phyloP scores from a whole-genome alignment of 2,329 filamentous ascomycete genomes.

The Cryphonectria naterciae region DNA sequence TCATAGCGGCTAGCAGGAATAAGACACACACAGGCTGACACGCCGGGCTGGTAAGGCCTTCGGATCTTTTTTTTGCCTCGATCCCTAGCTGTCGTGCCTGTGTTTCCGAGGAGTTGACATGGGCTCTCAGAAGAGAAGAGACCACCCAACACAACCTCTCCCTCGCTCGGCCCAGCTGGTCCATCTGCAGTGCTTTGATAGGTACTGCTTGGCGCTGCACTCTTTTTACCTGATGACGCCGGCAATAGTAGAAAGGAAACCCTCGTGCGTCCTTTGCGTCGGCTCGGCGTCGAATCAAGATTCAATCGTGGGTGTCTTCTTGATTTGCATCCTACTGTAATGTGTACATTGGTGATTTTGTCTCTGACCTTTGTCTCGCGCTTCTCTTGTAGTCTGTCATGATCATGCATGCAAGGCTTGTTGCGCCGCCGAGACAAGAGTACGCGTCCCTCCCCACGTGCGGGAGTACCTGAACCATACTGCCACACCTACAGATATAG shows the following conservation, averaged over 20 bases:
- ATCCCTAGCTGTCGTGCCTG: not conserved
- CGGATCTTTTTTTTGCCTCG: not conserved
- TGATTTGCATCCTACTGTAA: not conserved
- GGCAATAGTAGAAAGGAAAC: not conserved
- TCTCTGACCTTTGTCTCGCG: not conserved
- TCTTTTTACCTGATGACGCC: not conserved
- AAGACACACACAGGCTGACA: not conserved
- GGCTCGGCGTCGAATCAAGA: not conserved
- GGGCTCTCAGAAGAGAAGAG: not conserved
- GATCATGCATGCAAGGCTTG: not conserved
- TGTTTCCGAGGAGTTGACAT: not conserved
- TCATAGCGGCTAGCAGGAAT: not conserved
- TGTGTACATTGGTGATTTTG: not conserved
- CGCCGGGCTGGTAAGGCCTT: not conserved
- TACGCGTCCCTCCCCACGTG: not conserved
- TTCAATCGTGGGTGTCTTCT: not conserved
- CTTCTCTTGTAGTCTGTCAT: not conserved
- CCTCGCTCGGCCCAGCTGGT: conserved; percentile 15
- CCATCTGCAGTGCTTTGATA: conserved; percentile 18
- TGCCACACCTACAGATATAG: not conserved
- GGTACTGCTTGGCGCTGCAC: conserved; percentile 1
- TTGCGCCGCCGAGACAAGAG: not conserved
- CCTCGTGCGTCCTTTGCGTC: not conserved
- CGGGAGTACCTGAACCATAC: not conserved
- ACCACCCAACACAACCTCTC: conserved; percentile 7